Percentiles rank a stretch among this genome's conserved stretches.
Evolutionary conservation across 768 basidiomycete genomes (phyloP).

Genomic region (Piloderma croceum): DNA sequence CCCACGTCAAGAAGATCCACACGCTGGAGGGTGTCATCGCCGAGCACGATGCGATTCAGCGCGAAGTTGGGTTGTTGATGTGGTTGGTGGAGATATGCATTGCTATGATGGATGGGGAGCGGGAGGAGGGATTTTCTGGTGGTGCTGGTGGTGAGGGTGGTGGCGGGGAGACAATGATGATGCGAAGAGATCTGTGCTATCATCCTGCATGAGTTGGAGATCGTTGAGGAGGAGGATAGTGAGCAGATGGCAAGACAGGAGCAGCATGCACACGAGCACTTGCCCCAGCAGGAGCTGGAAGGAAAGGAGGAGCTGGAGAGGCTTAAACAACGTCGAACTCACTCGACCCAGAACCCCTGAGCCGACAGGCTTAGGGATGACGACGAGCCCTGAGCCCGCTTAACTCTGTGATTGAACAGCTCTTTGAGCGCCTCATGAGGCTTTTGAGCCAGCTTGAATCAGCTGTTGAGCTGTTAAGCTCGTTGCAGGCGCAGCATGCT

Average conservation of each 20-base stretch:
- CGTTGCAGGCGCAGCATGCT: constrained; percentile 72
- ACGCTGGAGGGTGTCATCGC: constrained; percentile 74
- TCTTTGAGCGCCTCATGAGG: constrained; percentile 57
- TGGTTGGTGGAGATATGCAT: not conserved
- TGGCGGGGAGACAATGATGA: constrained; percentile 65
- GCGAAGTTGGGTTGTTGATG: constrained; percentile 49
- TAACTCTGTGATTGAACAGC: constrained; percentile 42
- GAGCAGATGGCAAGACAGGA: constrained; percentile 13
- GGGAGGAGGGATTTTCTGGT: not conserved
- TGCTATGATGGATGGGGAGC: not conserved
- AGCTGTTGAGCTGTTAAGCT: constrained; percentile 65
- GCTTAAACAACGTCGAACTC: constrained; percentile 38
- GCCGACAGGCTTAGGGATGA: constrained; percentile 54
- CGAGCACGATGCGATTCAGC: constrained; percentile 81
- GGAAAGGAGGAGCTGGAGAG: too few species aligned
- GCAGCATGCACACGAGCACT: constrained; percentile 37
- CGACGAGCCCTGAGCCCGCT: constrained; percentile 6
- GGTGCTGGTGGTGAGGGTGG: constrained; percentile 24
- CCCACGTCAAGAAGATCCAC: constrained; percentile 74
- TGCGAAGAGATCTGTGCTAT: constrained; percentile 67
- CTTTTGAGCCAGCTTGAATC: constrained; percentile 70
- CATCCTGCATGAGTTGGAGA: constrained; percentile 61
- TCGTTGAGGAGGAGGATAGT: constrained; percentile 73
- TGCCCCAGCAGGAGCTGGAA: too few species aligned
- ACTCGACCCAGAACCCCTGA: constrained; percentile 79